Percentiles rank a stretch among this genome's conserved stretches.
Evolutionary conservation across 148 eudicot species (phyloP).

Genomic region (Tetragonia tetragonoides): DNA sequence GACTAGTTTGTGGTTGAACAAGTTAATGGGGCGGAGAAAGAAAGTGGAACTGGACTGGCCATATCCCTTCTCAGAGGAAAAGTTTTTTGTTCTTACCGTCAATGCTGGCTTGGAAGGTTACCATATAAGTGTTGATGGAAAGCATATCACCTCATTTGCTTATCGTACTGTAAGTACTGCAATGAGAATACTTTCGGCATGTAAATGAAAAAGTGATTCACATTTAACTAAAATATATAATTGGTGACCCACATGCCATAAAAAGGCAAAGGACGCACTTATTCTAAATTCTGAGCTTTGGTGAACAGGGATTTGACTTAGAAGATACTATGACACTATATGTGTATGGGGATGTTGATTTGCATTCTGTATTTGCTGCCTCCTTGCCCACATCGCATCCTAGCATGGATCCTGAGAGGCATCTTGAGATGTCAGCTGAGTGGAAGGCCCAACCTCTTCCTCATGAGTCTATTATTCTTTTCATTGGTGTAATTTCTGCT

Average conservation of each 20-base stretch:
- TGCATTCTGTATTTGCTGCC: conserved; percentile 63
- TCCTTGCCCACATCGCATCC: conserved; percentile 71
- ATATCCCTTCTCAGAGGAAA: conserved; percentile 67
- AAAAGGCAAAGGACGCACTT: not conserved
- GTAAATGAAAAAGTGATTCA: not conserved
- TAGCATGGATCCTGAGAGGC: conserved; percentile 55
- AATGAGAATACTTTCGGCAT: not conserved
- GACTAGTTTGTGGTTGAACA: conserved; percentile 58
- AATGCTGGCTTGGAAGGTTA: conserved; percentile 80
- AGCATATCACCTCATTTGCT: conserved; percentile 73
- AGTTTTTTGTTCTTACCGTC: conserved; percentile 71
- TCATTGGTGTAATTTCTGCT: conserved; percentile 73
- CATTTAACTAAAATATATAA: too few species aligned
- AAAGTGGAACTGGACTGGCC: conserved; percentile 61
- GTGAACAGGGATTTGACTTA: conserved; percentile 66
- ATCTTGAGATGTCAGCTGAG: conserved; percentile 57
- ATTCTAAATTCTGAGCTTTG: conserved; percentile 3
- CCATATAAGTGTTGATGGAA: conserved; percentile 74
- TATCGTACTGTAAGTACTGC: conserved; percentile 67
- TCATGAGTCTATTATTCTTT: conserved; percentile 45
- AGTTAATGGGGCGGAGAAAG: conserved; percentile 58
- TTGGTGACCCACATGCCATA: too few species aligned
- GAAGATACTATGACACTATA: conserved; percentile 68
- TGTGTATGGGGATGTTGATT: conserved; percentile 62
- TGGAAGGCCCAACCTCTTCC: conserved; percentile 78